A percentile compares a stretch with the other conserved stretches of the same genome.
Evolutionary conservation across 305 asterid genomes (phyloP).

Genomic region (Fraxinus platypoda): DNA sequence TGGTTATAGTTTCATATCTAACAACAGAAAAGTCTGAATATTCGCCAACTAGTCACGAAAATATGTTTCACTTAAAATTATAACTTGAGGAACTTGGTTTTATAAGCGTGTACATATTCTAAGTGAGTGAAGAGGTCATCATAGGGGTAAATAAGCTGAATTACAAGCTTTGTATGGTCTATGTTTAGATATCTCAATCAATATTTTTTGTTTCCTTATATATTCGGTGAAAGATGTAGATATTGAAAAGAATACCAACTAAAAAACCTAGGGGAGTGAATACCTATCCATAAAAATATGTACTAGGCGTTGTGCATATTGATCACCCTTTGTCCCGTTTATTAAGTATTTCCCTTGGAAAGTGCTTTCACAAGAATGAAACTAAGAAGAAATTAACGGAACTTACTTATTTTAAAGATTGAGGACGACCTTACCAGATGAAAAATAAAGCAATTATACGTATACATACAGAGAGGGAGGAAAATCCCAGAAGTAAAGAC

Average conservation of each 20-base stretch:
- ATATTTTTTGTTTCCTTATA: background rate
- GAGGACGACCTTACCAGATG: background rate
- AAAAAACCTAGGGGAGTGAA: background rate
- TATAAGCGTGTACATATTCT: background rate
- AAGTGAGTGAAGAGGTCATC: background rate
- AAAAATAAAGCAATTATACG: background rate
- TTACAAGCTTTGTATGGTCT: background rate
- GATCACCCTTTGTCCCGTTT: background rate
- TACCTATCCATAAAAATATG: background rate
- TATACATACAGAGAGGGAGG: background rate
- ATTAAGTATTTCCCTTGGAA: background rate
- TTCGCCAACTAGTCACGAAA: background rate
- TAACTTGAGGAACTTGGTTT: background rate
- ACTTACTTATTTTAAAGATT: background rate
- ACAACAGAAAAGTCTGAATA: background rate
- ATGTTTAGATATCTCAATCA: too few relatives aligned
- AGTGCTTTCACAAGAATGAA: background rate
- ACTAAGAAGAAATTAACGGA: background rate
- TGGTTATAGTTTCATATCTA: background rate
- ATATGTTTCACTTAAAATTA: background rate
- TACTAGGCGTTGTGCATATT: background rate
- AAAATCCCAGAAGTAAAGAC: background rate
- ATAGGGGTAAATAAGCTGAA: background rate
- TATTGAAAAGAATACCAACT: background rate
- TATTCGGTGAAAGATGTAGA: background rate